Percentiles rank a stretch among this genome's conserved stretches.
Evolutionary conservation across 352 stramenopile species (phyloP).

Genomic region (Halophytophthora polymorphica): DNA sequence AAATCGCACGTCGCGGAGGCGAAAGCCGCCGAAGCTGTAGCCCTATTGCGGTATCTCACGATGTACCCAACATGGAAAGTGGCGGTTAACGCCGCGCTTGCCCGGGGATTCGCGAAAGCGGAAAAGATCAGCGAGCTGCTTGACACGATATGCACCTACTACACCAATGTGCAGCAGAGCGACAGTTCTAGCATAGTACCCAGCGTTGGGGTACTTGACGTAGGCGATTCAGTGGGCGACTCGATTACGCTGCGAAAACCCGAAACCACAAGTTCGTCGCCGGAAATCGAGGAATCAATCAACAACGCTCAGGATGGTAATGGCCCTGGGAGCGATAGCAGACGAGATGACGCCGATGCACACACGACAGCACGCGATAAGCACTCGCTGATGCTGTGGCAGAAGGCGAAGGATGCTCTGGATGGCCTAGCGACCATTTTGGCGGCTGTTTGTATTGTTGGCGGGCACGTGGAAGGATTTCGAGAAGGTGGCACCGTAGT

Average conservation of each 20-base stretch:
- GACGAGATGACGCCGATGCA: constrained; percentile 12
- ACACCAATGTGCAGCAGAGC: constrained; percentile 36
- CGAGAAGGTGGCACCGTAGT: constrained; percentile 62
- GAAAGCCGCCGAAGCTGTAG: constrained; percentile 62
- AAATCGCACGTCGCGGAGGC: constrained; percentile 48
- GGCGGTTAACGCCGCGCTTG: constrained; percentile 65
- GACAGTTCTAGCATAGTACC: neutral
- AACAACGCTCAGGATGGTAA: constrained; percentile 14
- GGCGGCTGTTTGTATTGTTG: constrained; percentile 68
- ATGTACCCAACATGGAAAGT: constrained; percentile 79
- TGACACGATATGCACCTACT: constrained; percentile 68
- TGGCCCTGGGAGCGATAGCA: neutral
- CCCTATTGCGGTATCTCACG: constrained; percentile 70
- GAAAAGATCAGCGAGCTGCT: constrained; percentile 51
- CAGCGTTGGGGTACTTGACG: constrained; percentile 2
- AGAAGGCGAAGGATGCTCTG: constrained; percentile 74
- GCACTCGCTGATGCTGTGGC: constrained; percentile 60
- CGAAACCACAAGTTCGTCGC: constrained; percentile 45
- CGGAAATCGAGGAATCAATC: constrained; percentile 55
- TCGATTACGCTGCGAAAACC: constrained; percentile 40
- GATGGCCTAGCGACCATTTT: constrained; percentile 52
- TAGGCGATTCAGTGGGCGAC: constrained; percentile 5
- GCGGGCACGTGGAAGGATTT: constrained; percentile 66
- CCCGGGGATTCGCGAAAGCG: constrained; percentile 46
- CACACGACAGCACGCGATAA: constrained; percentile 49